A percentile compares a stretch with the other conserved stretches of the same genome.
These are phyloP conservation scores for Wallemia ichthyophaga DNA, from an alignment of 1,284 basidiomycete genomes.

Conservation along the genomic window DNA sequence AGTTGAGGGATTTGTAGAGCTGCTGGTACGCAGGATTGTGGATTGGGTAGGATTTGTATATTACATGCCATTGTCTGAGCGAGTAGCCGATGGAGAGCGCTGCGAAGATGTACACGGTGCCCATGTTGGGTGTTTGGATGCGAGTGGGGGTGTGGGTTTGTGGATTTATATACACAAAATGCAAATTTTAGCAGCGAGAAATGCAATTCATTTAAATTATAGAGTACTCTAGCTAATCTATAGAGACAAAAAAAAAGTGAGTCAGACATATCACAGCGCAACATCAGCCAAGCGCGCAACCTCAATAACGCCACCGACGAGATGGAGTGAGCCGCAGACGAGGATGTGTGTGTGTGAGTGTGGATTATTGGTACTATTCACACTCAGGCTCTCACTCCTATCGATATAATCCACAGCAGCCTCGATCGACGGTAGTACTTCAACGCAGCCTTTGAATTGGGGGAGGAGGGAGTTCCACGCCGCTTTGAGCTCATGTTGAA, in stretches of 20 bases:
- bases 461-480: slow-evolving; percentile 41
- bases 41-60: background rate
- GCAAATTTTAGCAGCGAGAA: no score
- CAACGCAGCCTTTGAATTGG: slow-evolving; percentile 28
- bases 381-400: slow-evolving; percentile 7
- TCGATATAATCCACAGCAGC: slow-evolving; percentile 35
- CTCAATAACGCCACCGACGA: slow-evolving; percentile 82
- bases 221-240: no score
- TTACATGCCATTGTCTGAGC: background rate
- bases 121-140: background rate
- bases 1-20: background rate
- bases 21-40: background rate
- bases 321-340: slow-evolving; percentile 71
- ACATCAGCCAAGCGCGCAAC: slow-evolving; percentile 39
- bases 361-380: no score
- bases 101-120: background rate
- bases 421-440: slow-evolving; percentile 64
- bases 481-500: slow-evolving; percentile 40
- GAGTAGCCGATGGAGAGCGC: background rate
- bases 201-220: no score
- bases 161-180: no score
- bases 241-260: no score
- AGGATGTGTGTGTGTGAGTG: slow-evolving; percentile 35
- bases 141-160: no score
- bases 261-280: slow-evolving; percentile 4